These are phyloP conservation scores for Trametes polyzona DNA, from an alignment of 1,284 basidiomycete species.

Conservation along the genomic window DNA sequence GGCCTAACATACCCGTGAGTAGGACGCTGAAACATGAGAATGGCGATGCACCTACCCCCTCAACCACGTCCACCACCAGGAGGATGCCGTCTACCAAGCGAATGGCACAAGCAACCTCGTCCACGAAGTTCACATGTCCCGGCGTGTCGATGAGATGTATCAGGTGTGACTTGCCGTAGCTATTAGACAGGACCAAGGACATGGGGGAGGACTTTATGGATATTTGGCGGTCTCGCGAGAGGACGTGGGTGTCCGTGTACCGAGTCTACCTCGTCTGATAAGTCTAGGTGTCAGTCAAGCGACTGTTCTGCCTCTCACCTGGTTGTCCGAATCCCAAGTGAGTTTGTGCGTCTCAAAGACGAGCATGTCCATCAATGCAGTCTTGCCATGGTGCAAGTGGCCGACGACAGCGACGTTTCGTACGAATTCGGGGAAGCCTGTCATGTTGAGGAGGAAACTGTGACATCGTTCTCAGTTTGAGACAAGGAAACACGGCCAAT, in stretches of 20 bases:
- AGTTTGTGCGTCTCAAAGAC: conserved; percentile 97
- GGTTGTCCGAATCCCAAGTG: conserved; percentile 88
- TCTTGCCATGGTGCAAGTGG: conserved; percentile 98
- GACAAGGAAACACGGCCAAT: conserved; percentile 3
- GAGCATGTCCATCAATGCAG: conserved; percentile 95
- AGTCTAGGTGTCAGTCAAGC: background rate
- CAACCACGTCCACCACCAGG: conserved; percentile 94
- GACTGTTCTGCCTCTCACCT: conserved; percentile 52
- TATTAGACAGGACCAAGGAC: conserved; percentile 89
- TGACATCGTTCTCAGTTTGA: conserved; percentile 10
- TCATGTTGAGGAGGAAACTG: conserved; percentile 93
- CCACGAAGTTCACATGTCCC: conserved; percentile 97
- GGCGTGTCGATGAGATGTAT: conserved; percentile 97
- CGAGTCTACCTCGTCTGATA: conserved; percentile 56
- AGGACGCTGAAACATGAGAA: background rate
- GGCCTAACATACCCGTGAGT: conserved; percentile 49
- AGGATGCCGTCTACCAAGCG: conserved; percentile 93
- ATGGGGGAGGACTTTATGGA: conserved; percentile 98
- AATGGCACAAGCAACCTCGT: conserved; percentile 91
- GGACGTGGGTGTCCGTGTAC: conserved; percentile 94
- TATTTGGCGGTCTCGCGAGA: conserved; percentile 88
- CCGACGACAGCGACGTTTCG: conserved; percentile 95
- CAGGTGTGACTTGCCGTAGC: conserved; percentile 90
- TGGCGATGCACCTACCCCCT: conserved; percentile 68
- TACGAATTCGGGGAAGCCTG: conserved; percentile 92